Conservation (phyloP, 495 filamentous ascomycete genomes). For the Cryomyces minteri region DNA sequence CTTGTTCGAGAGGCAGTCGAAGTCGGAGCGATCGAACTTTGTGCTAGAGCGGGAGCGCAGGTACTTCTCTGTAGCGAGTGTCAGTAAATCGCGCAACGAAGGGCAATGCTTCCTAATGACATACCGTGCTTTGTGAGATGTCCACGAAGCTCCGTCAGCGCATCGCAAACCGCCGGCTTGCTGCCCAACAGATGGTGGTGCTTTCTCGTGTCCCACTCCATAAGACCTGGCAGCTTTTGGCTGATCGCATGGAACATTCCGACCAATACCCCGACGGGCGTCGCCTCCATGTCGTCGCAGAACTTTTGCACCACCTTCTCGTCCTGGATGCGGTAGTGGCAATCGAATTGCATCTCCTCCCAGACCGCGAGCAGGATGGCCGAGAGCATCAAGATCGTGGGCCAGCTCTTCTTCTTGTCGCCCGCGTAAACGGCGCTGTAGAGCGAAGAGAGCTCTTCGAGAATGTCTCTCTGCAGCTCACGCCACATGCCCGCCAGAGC, state of each 20-base stretch:
- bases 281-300: constrained; percentile 86
- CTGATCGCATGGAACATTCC: constrained; percentile 91
- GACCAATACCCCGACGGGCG: constrained; percentile 83
- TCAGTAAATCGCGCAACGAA: constrained; percentile 2
- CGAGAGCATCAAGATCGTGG: constrained; percentile 88
- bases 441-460: constrained; percentile 74
- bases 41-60: constrained; percentile 35
- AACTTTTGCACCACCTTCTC: constrained; percentile 70
- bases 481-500: constrained; percentile 93
- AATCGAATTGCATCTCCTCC: constrained; percentile 97
- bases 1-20: constrained; percentile 87
- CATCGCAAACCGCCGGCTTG: constrained; percentile 76
- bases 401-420: constrained; percentile 91
- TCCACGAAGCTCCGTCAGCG: constrained; percentile 79
- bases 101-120: constrained; percentile 13
- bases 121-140: constrained; percentile 81
- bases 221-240: constrained; percentile 75
- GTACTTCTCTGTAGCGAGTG: constrained; percentile 32
- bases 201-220: constrained; percentile 77
- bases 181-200: constrained; percentile 76
- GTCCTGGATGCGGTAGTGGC: constrained; percentile 78
- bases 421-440: constrained; percentile 90
- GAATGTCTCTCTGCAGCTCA: constrained; percentile 79
- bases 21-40: constrained; percentile 75
- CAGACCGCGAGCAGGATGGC: constrained; percentile 79